Evolutionary conservation across 2,329 filamentous ascomycete species (phyloP).

Genomic region (Penicillium italicum): DNA sequence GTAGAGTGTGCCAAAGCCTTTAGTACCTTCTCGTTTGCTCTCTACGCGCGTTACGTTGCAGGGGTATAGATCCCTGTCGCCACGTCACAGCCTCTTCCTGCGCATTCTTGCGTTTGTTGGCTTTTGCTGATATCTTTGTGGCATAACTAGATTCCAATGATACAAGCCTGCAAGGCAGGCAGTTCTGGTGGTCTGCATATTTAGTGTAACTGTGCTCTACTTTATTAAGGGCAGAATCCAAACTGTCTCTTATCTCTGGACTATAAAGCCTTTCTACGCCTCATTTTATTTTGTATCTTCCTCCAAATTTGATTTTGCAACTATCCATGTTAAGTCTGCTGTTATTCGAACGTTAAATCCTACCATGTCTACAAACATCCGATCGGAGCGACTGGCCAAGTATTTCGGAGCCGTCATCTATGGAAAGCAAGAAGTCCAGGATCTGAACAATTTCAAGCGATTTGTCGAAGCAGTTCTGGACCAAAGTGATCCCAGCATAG

Average conservation of each 20-base stretch:
- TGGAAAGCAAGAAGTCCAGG: constrained; percentile 40
- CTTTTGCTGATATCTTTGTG: not conserved
- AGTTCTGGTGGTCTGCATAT: not conserved
- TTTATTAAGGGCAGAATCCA: not conserved
- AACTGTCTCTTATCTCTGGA: not conserved
- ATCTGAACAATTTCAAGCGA: constrained; percentile 39
- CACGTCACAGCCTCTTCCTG: not conserved
- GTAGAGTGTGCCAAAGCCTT: no score
- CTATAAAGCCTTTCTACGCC: not conserved
- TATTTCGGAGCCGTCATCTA: constrained; percentile 42
- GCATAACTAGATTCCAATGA: not conserved
- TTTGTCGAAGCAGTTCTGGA: constrained; percentile 50
- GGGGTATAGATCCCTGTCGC: not conserved
- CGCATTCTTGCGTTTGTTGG: not conserved
- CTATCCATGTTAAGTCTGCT: not conserved
- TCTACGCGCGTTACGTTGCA: not conserved
- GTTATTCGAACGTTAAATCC: not conserved
- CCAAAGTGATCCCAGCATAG: constrained; percentile 41
- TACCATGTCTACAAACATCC: constrained; percentile 17
- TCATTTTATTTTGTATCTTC: not conserved
- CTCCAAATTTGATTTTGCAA: not conserved
- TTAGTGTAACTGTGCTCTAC: not conserved
- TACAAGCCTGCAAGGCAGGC: not conserved
- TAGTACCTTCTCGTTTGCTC: not conserved
- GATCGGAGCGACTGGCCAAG: constrained; percentile 32